Evolutionary conservation across 1,284 basidiomycete species (phyloP), one percentile per base, ranked within the genome.

Genomic region (Microbotryomycetes sp.): DNA sequence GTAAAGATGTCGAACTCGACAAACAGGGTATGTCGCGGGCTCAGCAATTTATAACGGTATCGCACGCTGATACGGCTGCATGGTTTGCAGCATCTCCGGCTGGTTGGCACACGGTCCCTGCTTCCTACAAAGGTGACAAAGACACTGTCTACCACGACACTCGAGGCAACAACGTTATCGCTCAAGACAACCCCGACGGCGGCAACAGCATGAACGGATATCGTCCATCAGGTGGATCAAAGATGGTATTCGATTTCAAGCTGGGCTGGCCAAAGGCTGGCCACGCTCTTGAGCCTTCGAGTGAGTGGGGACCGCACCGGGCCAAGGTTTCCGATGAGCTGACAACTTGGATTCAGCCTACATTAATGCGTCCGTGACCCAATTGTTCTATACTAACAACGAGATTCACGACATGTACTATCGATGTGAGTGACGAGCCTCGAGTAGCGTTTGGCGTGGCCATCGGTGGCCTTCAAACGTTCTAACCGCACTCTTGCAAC

Each of bases 331-430:
- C 14, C 23, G 29, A 22, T 53, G 85, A 87, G 4, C 73, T 80
- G 70, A 64, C 75, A 82, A 81, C 78, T 23, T 85, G 9, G 36
- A 42, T 12, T 42, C 84, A 79, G 83, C 84, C 69, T 91, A 90
- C 77, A 86, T 93, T 76, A 89, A 96, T 76, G 79, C 85, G 19
- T 88, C 89, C 12, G 78, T 94, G 60, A 84, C 92, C 1, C 90
- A 97, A 76, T 80, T 96, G 42, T 96, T 96, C 82, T 96, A 93
- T 80, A 96, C 92, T 25, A 81, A 81, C 74, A 97, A 97, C 80
- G 31, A 63, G 66, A 79, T 77, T 71, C 80, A 81, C 71, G 80
- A 81, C 70, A 63, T 77, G 19, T 71, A 75, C 46, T 73, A 77
- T 67, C 83, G 84, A 48, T 87, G 62, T 52, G 49, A 31, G n/a